Evolutionary conservation across 139 green algal species (phyloP).

Genomic region (Marvania coccoides): DNA sequence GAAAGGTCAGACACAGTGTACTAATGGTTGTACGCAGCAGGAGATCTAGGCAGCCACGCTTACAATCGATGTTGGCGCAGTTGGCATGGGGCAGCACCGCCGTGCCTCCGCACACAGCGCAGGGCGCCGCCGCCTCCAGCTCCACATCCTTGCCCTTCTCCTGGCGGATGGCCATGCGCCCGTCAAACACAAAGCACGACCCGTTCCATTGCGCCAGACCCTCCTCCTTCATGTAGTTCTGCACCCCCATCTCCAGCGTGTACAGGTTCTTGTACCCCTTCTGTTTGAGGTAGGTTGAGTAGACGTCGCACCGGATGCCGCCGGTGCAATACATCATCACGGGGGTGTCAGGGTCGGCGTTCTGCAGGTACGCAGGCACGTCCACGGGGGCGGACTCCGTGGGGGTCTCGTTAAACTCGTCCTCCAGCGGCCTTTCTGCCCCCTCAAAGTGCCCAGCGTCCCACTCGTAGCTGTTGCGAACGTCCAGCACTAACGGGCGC

Average conservation of each 20-base stretch:
- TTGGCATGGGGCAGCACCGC: conserved; percentile 84
- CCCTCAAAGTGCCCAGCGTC: conserved; percentile 94
- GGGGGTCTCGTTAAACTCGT: conserved; percentile 86
- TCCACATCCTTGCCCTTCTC: not conserved
- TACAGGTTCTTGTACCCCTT: conserved; percentile 90
- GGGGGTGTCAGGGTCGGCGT: conserved; percentile 47
- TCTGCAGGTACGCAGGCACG: conserved; percentile 51
- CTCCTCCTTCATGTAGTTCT: conserved; percentile 61
- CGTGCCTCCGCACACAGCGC: conserved; percentile 55
- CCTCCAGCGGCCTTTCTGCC: conserved; percentile 63
- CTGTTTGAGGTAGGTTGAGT: conserved; percentile 79
- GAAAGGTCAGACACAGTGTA: conserved; percentile 46
- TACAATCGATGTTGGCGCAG: conserved; percentile 78
- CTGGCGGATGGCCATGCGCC: conserved; percentile 73
- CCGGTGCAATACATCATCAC: conserved; percentile 99
- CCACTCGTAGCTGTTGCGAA: conserved; percentile 98
- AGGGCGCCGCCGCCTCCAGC: conserved; percentile 57
- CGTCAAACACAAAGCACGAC: conserved; percentile 95
- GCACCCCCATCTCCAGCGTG: conserved; percentile 87
- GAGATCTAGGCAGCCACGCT: no score
- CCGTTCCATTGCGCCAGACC: conserved; percentile 76
- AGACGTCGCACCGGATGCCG: conserved; percentile 98
- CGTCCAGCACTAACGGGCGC: conserved; percentile 79
- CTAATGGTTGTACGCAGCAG: conserved; percentile 14
- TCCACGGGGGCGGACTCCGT: conserved; percentile 26